phyloP scores from a whole-genome alignment of 305 asterid species.

The Withania somnifera region DNA sequence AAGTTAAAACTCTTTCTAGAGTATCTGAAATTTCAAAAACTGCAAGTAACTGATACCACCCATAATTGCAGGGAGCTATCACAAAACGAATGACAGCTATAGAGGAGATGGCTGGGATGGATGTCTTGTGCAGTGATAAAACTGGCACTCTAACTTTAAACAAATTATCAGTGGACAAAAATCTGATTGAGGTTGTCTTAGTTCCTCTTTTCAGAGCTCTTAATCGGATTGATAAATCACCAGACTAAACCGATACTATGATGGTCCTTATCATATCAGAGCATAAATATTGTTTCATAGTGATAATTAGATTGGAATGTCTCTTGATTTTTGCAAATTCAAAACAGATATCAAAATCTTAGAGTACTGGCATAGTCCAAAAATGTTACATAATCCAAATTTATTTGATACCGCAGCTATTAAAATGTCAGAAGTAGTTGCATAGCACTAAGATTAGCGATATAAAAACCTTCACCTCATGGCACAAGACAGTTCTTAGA shows the following conservation, averaged over 20 bases:
- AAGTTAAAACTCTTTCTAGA: neutral
- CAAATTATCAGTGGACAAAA: constrained; percentile 63
- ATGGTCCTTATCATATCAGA: neutral
- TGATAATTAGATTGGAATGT: neutral
- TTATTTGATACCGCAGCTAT: neutral
- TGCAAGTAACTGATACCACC: neutral
- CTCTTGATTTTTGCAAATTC: neutral
- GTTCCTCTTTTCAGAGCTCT: neutral
- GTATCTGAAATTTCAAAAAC: neutral
- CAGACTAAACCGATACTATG: neutral
- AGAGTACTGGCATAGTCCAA: neutral
- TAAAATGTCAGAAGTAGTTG: neutral
- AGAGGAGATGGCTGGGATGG: constrained; percentile 78
- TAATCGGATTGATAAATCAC: neutral
- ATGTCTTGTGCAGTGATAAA: constrained; percentile 66
- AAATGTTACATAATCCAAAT: neutral
- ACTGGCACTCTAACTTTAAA: constrained; percentile 63
- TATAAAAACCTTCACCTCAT: neutral
- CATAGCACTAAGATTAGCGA: neutral
- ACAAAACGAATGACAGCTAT: constrained; percentile 72
- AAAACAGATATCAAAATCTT: neutral
- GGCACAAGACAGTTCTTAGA: neutral
- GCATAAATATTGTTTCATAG: neutral
- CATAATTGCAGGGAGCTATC: constrained; percentile 46
- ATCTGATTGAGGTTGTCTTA: constrained; percentile 34